Conservation (phyloP, 495 filamentous ascomycete genomes). For the Durotheca rogersii region DNA sequence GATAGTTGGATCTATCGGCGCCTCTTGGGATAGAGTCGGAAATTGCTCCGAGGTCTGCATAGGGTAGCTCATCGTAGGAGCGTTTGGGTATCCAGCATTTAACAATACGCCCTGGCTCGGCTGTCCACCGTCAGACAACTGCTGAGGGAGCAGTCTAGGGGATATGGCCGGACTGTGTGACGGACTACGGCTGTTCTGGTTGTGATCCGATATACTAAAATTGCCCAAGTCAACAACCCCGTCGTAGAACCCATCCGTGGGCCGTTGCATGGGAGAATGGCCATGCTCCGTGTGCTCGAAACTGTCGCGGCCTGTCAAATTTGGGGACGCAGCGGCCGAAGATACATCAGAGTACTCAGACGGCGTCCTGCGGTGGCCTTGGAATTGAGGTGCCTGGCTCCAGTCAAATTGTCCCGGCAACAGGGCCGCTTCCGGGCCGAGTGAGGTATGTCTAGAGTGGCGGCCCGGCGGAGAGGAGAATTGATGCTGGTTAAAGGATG, state of each 20-base stretch:
- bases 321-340: slow-evolving; percentile 79
- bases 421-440: slow-evolving; percentile 76
- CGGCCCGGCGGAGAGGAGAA: slow-evolving; percentile 53
- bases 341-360: slow-evolving; percentile 89
- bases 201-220: slow-evolving; percentile 80
- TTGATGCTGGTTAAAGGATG: slow-evolving; percentile 57
- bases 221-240: slow-evolving; percentile 73
- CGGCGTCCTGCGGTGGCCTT: slow-evolving; percentile 74
- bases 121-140: slow-evolving; percentile 54
- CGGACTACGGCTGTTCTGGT: slow-evolving; percentile 66
- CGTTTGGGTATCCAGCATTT: slow-evolving; percentile 29
- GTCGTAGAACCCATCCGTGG: slow-evolving; percentile 75
- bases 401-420: slow-evolving; percentile 68
- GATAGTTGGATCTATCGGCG: slow-evolving; percentile 51
- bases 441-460: slow-evolving; percentile 77
- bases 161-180: slow-evolving; percentile 83
- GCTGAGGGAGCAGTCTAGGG: slow-evolving; percentile 77
- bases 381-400: slow-evolving; percentile 69
- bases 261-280: slow-evolving; percentile 75
- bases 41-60: slow-evolving; percentile 62
- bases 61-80: slow-evolving; percentile 47
- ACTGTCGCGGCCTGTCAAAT: slow-evolving; percentile 71
- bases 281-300: slow-evolving; percentile 73
- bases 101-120: slow-evolving; percentile 36
- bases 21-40: slow-evolving; percentile 51